Conservation (phyloP, 2,329 filamentous ascomycete species). For the Magnaporthales sp. region DNA sequence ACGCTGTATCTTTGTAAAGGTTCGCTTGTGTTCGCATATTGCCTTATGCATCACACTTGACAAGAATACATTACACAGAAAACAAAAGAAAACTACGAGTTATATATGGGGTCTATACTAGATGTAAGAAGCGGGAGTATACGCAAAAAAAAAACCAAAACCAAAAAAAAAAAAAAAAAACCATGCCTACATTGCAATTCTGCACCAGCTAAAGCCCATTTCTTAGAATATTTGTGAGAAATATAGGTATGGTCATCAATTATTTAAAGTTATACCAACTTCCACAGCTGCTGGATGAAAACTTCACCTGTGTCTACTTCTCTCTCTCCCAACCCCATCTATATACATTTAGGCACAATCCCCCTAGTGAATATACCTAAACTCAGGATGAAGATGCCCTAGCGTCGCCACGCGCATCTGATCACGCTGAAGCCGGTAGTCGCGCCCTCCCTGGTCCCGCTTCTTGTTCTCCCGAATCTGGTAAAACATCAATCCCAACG, state of each 20-base stretch:
- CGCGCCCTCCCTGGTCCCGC: conserved; percentile 14
- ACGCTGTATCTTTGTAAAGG: background rate
- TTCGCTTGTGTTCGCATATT: background rate
- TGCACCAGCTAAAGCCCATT: too few relatives aligned
- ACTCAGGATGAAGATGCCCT: conserved; percentile 16
- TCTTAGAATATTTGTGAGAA: too few relatives aligned
- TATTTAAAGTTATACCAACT: too few relatives aligned
- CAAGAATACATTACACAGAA: background rate
- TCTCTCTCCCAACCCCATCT: background rate
- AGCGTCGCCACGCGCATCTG: conserved; percentile 13
- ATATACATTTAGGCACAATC: background rate
- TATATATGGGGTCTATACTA: too few relatives aligned
- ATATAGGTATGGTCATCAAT: too few relatives aligned
- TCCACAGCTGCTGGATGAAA: too few relatives aligned
- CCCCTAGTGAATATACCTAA: conserved; percentile 12
- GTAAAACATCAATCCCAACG: conserved; percentile 12
- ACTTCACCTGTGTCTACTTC: too few relatives aligned
- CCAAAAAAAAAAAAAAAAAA: too few relatives aligned
- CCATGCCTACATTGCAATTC: too few relatives aligned
- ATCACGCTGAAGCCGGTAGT: conserved; percentile 14
- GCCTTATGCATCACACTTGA: background rate
- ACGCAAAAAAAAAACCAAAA: too few relatives aligned
- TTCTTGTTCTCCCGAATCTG: conserved; percentile 18
- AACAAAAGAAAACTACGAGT: too few relatives aligned
- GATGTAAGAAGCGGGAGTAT: too few relatives aligned